phyloP scores from a whole-genome alignment of 2,329 filamentous ascomycete species.

The Ophiocordyceps robertsii region DNA sequence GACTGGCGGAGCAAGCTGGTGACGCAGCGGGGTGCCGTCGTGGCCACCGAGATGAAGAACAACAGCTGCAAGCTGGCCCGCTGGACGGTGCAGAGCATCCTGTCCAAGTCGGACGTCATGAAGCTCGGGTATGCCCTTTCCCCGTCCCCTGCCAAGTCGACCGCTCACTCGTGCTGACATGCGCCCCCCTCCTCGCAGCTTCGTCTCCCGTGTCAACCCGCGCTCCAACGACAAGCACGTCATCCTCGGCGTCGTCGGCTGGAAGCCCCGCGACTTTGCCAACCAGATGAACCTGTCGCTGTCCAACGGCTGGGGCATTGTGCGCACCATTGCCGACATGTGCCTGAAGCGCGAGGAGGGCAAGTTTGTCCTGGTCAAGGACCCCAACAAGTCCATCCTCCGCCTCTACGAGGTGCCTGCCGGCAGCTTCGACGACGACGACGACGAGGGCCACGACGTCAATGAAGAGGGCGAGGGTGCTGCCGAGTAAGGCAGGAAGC shows the following conservation, averaged over 20 bases:
- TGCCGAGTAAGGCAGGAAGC: slow-evolving; percentile 13
- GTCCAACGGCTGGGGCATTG: slow-evolving; percentile 97
- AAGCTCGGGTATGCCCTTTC: slow-evolving; percentile 67
- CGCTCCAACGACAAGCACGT: slow-evolving; percentile 90
- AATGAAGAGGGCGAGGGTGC: slow-evolving; percentile 12
- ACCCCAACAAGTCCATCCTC: slow-evolving; percentile 81
- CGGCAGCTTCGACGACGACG: slow-evolving; percentile 82
- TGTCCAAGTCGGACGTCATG: slow-evolving; percentile 96
- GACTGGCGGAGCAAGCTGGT: slow-evolving; percentile 96
- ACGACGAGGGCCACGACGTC: slow-evolving; percentile 42
- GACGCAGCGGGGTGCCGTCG: slow-evolving; percentile 88
- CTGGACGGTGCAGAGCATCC: slow-evolving; percentile 94
- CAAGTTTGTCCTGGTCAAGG: slow-evolving; percentile 7
- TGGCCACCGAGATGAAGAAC: slow-evolving; percentile 99
- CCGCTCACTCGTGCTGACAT: slow-evolving; percentile 11
- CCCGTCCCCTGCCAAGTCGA: neutral
- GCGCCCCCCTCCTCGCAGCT: slow-evolving; percentile 35
- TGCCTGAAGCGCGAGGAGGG: slow-evolving; percentile 63
- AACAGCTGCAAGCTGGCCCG: slow-evolving; percentile 97
- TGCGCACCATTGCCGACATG: slow-evolving; percentile 96
- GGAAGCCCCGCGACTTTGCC: slow-evolving; percentile 96
- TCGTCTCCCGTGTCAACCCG: slow-evolving; percentile 88
- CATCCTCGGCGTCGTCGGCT: slow-evolving; percentile 87
- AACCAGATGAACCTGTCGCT: slow-evolving; percentile 96
- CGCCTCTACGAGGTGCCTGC: slow-evolving; percentile 83